Conservation (phyloP, 371 early-diverging fungal species). For the Mucor circinelloides region DNA sequence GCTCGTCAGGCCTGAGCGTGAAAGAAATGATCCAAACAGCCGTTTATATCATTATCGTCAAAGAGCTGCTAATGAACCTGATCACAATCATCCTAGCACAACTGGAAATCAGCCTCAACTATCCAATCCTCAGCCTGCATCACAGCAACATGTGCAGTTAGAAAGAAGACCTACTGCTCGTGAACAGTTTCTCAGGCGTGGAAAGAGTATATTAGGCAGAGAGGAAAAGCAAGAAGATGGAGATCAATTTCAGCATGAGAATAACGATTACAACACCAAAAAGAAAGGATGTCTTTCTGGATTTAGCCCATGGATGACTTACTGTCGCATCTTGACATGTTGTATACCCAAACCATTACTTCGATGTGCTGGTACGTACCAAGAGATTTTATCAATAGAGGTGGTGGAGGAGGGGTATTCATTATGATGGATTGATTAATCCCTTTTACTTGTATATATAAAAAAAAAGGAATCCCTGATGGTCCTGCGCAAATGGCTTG, state of each 20-base stretch:
- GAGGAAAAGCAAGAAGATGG: constrained; percentile 34
- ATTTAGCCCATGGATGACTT: constrained; percentile 49
- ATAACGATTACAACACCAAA: not conserved
- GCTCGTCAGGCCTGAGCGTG: constrained; percentile 72
- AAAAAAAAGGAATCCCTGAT: constrained; percentile 41
- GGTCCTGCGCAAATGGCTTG: constrained; percentile 72
- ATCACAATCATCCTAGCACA: constrained; percentile 30
- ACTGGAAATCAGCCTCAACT: constrained; percentile 37
- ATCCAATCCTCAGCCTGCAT: not conserved
- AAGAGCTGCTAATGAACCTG: constrained; percentile 31
- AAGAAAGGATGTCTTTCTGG: not conserved
- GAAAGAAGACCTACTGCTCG: constrained; percentile 26
- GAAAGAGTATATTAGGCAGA: constrained; percentile 47
- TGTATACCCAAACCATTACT: constrained; percentile 49
- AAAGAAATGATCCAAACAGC: constrained; percentile 56
- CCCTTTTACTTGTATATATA: not conserved
- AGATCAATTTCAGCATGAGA: not conserved
- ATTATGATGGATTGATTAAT: not conserved
- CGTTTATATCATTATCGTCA: constrained; percentile 61
- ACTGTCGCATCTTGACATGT: constrained; percentile 58
- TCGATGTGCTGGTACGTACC: constrained; percentile 17
- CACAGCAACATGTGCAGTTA: not conserved
- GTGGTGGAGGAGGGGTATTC: not conserved
- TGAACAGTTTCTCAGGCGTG: constrained; percentile 32
- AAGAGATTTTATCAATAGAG: not conserved